Conservation (phyloP, 2,329 filamentous ascomycete species). For the Fusarium poae region DNA sequence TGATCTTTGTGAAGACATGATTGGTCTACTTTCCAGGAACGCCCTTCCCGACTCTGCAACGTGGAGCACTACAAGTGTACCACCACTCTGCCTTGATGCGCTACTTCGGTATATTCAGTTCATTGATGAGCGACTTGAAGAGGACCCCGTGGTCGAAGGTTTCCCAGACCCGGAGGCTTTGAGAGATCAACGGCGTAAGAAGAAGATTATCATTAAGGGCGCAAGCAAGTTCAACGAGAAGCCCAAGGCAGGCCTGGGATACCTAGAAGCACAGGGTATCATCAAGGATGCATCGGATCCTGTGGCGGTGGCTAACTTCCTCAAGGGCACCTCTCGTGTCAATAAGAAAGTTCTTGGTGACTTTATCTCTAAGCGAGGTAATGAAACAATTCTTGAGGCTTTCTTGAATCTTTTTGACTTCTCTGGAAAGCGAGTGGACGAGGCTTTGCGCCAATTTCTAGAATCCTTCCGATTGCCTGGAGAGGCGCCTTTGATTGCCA, state of each 20-base stretch:
- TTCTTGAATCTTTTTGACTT: conserved; percentile 94
- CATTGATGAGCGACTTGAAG: conserved; percentile 85
- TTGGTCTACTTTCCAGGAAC: conserved; percentile 91
- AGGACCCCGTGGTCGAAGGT: conserved; percentile 72
- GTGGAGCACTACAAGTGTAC: conserved; percentile 99
- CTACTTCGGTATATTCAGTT: conserved; percentile 92
- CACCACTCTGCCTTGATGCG: conserved; percentile 92
- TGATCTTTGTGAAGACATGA: conserved; percentile 95
- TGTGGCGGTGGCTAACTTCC: conserved; percentile 83
- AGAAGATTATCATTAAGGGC: conserved; percentile 90
- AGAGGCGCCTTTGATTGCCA: conserved; percentile 91
- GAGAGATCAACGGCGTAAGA: conserved; percentile 79
- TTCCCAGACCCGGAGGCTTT: conserved; percentile 75
- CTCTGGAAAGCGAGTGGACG: conserved; percentile 85
- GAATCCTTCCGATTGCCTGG: conserved; percentile 94
- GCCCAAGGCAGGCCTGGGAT: conserved; percentile 89
- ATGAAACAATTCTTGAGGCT: conserved; percentile 84
- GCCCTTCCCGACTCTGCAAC: conserved; percentile 97
- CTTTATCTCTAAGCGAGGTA: conserved; percentile 90
- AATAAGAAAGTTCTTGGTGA: conserved; percentile 94
- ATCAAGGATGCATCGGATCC: conserved; percentile 82
- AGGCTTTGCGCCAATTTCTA: conserved; percentile 87
- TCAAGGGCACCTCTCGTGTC: conserved; percentile 87
- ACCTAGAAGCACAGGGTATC: conserved; percentile 85
- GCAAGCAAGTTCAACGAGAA: conserved; percentile 95